Conservation (phyloP, 192 early-diverging fungal genomes). For the Coemansia sp. region DNA sequence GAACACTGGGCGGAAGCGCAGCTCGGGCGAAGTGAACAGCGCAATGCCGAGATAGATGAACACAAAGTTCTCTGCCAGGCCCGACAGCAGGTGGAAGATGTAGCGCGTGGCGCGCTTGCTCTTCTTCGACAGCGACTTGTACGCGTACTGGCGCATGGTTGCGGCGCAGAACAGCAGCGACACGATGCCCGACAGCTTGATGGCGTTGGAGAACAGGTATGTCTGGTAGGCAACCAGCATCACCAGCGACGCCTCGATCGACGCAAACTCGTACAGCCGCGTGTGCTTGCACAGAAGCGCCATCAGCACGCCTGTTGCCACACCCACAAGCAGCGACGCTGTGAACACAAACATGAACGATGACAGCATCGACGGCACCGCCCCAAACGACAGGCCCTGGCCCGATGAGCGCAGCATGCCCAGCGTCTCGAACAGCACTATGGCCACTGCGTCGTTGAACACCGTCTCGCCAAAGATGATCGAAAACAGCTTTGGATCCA, state of each 20-base stretch:
- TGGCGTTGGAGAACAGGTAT: conserved; percentile 87
- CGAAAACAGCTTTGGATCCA: conserved; percentile 93
- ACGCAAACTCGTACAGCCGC: conserved; percentile 76
- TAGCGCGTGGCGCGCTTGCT: conserved; percentile 83
- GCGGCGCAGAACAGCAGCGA: conserved; percentile 92
- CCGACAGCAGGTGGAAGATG: conserved; percentile 89
- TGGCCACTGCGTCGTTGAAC: conserved; percentile 96
- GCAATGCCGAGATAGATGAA: conserved; percentile 96
- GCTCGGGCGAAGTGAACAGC: conserved; percentile 78
- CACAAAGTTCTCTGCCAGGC: conserved; percentile 95
- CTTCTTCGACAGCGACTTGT: conserved; percentile 79
- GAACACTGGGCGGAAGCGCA: conserved; percentile 73
- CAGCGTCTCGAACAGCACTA: conserved; percentile 90
- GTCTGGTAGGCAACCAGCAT: conserved; percentile 86
- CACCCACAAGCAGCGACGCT: conserved; percentile 81
- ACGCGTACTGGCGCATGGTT: conserved; percentile 90
- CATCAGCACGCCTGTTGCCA: conserved; percentile 70
- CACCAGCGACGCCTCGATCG: conserved; percentile 86
- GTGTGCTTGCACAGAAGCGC: conserved; percentile 89
- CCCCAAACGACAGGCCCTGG: conserved; percentile 64
- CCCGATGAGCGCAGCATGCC: conserved; percentile 66
- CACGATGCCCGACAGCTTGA: conserved; percentile 91
- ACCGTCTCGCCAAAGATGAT: conserved; percentile 96
- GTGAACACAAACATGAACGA: conserved; percentile 83
- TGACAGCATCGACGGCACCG: conserved; percentile 62